Evolutionary conservation across 306 rosid genomes (phyloP), one percentile per base, ranked within the genome.

Genomic region (Dalbergia cochinchinensis): DNA sequence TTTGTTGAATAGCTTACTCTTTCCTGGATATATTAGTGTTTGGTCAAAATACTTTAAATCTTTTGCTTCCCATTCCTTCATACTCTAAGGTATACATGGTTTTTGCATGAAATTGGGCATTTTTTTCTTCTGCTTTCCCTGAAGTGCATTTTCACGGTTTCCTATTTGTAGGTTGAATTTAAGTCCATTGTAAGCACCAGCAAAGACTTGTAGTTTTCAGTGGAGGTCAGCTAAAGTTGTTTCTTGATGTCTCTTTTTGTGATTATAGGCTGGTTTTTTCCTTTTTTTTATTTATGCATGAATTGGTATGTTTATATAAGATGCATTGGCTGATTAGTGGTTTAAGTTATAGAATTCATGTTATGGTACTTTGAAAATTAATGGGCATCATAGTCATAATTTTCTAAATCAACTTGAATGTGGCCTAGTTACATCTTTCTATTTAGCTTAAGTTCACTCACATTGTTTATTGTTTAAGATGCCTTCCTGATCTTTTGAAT

Each of bases 191-290:
- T 91, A 47, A 93, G 94, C 91, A 91, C 98, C 76, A 85, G 98
- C 84, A 93, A 96, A 78, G 98, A 93, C 85, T 90, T 96, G 90
- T 98, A 89, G 84, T 96, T 96, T 83, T 93, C 98, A 47, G 89
- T 91, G 77, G 99, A 96, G 99, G 99, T 96, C 74, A 74, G 97
- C 86, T 85, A 64, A 87, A 73, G 31, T 78, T 73, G 57, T 65
- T 76, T 76, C 12, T 69, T 62, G 62, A 60, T 12, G 64, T 65
- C 41, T 76, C 8, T 16, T 39, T 51, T 3, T 13, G 10, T 22
- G 13, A 12, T 14, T 78, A 22, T 65, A 19, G 41, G 66, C 48
- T 45, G 14, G 34, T 78, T 50, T 59, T 16, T 73, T 33, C n/a
- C 33, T n/a, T n/a, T 19, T 50, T 1, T 15, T 34, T 5, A 20